Conservation (phyloP, 2,329 filamentous ascomycete species). For the Aspergillus sergii region DNA sequence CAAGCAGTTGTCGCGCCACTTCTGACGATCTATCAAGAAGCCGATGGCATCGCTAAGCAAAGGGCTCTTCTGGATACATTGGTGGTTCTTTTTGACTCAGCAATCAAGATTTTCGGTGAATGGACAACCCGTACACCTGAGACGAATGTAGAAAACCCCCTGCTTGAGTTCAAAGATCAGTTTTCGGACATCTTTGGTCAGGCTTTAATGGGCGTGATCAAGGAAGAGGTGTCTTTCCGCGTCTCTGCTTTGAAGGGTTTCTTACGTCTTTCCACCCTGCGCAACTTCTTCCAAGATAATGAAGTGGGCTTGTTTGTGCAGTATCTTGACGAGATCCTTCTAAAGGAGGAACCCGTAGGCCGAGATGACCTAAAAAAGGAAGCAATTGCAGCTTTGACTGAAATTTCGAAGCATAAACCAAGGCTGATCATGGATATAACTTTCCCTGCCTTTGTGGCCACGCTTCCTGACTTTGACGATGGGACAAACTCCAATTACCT, state of each 20-base stretch:
- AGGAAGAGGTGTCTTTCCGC: constrained; percentile 55
- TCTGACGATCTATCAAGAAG: constrained; percentile 62
- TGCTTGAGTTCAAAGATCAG: constrained; percentile 53
- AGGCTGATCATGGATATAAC: constrained; percentile 65
- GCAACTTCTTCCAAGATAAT: constrained; percentile 52
- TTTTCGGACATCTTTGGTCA: constrained; percentile 59
- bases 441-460: constrained; percentile 67
- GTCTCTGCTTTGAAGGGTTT: constrained; percentile 52
- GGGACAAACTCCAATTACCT: constrained; percentile 52
- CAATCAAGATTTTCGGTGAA: constrained; percentile 58
- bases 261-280: constrained; percentile 48
- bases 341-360: constrained; percentile 60
- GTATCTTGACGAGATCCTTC: constrained; percentile 62
- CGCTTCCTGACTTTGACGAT: constrained; percentile 61
- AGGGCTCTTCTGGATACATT: constrained; percentile 65
- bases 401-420: constrained; percentile 65
- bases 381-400: constrained; percentile 60
- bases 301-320: constrained; percentile 58
- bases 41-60: constrained; percentile 64
- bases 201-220: constrained; percentile 54
- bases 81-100: constrained; percentile 60
- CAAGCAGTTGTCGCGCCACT: constrained; percentile 60
- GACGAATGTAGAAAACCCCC: constrained; percentile 42
- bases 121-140: constrained; percentile 52
- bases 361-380: constrained; percentile 61